Evolutionary conservation across 768 basidiomycete species (phyloP), one percentile per base, ranked within the genome.

Genomic region (Kwoniella newhampshirensis): DNA sequence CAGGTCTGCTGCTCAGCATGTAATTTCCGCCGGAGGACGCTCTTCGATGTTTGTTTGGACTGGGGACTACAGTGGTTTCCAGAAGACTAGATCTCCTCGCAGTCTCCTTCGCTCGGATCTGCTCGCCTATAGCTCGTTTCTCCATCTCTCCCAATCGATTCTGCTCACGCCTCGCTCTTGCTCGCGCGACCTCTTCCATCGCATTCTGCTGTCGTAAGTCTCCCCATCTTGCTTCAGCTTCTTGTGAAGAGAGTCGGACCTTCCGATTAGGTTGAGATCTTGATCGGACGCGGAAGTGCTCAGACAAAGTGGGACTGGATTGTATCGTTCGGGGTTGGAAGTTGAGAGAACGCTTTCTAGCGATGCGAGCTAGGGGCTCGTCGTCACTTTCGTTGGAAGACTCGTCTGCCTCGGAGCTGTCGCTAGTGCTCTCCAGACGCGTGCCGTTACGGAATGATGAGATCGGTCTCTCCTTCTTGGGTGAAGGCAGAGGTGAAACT

Each of bases 101-200:
- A 12, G 48, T 36, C 45, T 40, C 43, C 44, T 51, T 60, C 40
- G 20, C 26, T 39, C 44, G 26, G 23, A 58, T 53, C 37, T 48
- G 25, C 37, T 66, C 64, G 5, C 41, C 52, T 18, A 55, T 60
- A 17, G 68, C 68, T 30, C 39, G 13, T 37, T 59, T 51, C 41
- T 70, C 68, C 27, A 53, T 43, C 27, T 63, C 60, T 12, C 68
- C 68, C 15, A 54, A 39, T 12, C 35, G 28, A 32, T 55, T 53
- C 17, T 63, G 49, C 35, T 56, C 40, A 9, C 65, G 49, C 37
- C 65, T 51, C 41, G 63, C 64, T 18, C 68, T 41, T 3, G 68
- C 63, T 27, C 37, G 20, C 2, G 45, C 68, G 13, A 70, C 64
- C 21, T 59, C 40, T 2, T 57, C 60, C 60, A 70, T 53, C 11